A percentile compares a stretch with the other conserved stretches of the same genome.
phyloP scores from a whole-genome alignment of 805 yeast genomes.

The Yarrowia sp. region DNA sequence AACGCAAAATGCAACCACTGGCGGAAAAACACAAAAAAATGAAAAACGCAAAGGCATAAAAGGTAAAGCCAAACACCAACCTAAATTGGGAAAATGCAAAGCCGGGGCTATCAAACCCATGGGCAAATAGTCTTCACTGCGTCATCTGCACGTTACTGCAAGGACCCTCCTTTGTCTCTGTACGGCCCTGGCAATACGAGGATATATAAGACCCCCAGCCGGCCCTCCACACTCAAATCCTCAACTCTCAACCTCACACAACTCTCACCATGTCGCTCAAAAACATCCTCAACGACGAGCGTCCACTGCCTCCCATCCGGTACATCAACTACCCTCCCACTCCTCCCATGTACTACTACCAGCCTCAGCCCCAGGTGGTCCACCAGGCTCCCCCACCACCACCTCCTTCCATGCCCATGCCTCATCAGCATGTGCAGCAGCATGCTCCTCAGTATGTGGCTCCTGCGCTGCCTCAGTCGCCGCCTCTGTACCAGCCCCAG shows the following conservation, averaged over 20 bases:
- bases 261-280: constrained; percentile 17
- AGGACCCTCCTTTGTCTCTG: constrained; percentile 26
- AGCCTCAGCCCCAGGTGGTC: neutral
- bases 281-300: constrained; percentile 22
- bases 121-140: constrained; percentile 16
- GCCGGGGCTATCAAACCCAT: constrained; percentile 20
- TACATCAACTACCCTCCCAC: constrained; percentile 25
- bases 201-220: constrained; percentile 12
- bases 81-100: neutral
- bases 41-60: neutral
- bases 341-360: constrained; percentile 16
- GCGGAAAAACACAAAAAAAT: neutral
- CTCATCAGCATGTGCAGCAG: neutral
- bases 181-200: constrained; percentile 22
- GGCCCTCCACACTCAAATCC: neutral
- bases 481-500: constrained; percentile 11
- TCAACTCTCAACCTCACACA: neutral
- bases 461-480: constrained; percentile 16
- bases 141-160: constrained; percentile 21
- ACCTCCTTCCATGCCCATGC: neutral
- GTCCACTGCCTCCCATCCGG: constrained; percentile 14
- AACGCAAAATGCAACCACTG: neutral
- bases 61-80: neutral
- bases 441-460: neutral
- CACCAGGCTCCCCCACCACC: neutral